Evolutionary conservation across 495 filamentous ascomycete genomes (phyloP), one percentile per base, ranked within the genome.

Genomic region (Lentithecium fluviatile): DNA sequence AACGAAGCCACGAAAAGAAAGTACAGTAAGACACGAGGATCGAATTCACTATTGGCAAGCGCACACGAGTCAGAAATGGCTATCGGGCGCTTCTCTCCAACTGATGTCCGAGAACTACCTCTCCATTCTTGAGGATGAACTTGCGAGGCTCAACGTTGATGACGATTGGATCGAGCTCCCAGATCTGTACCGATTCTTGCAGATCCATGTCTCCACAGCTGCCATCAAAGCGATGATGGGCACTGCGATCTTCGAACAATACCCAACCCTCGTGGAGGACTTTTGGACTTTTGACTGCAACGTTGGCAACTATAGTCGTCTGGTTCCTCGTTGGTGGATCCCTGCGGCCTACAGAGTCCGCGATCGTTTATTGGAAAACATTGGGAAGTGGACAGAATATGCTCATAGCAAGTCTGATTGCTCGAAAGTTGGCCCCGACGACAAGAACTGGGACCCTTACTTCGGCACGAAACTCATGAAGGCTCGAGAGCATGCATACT

Each of bases 201-300:
- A 38, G 10, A 20, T 45, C 15, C 45, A 54, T 12, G 52, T 72
- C 56, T 70, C 69, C 53, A 48, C 43, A 25, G 63, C 62, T 21
- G 59, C 58, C 12, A 66, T 67, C 10, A 58, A 49, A 4, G 58
- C 70, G 0, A 49, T 72, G 19, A 52, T 67, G n/a, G 70, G 70
- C 6, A 46, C 47, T 17, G n/a, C 58, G 12, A 12, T 72, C 21
- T 48, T 69, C 15, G 40, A 65, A 34, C 42, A 60, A 52, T 61
- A 61, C 46, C 70, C 70, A 1, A 47, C 53, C 8, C 59, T 63
- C 40, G 55, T 46, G 36, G 42, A 56, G 42, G 63, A 69, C 52
- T 71, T 70, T 47, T 67, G 47, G 34, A 48, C 45, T 20, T 72
- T 71, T 49, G 70, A 72, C 50, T 34, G 43, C 19, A 48, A 60